Evolutionary conservation across 495 filamentous ascomycete species (phyloP).

Genomic region (Daldinia caldariorum): DNA sequence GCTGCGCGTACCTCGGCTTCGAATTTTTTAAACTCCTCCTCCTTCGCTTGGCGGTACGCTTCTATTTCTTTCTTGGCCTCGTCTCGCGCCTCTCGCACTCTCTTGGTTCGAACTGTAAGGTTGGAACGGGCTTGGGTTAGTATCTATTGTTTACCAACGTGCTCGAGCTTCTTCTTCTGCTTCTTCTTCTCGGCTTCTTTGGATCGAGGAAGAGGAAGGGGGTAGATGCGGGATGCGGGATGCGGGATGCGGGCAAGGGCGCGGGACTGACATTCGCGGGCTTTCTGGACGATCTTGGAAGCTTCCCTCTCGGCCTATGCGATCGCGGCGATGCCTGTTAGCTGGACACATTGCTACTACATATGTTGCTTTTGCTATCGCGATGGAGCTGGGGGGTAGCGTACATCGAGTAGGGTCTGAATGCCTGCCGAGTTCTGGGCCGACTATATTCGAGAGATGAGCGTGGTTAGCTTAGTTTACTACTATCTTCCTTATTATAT

Average conservation of each 20-base stretch:
- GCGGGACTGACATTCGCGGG: conserved; percentile 55
- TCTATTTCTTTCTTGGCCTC: conserved; percentile 99
- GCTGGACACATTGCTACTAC: conserved; percentile 4
- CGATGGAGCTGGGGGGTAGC: conserved; percentile 44
- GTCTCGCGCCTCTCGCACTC: conserved; percentile 91
- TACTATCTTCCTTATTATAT: not conserved
- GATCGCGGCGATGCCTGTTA: conserved; percentile 23
- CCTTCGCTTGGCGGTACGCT: conserved; percentile 88
- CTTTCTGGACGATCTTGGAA: conserved; percentile 97
- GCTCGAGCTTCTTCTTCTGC: not conserved
- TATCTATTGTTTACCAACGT: not conserved
- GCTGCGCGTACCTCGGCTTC: conserved; percentile 78
- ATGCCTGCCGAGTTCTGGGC: conserved; percentile 98
- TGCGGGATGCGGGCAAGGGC: too few species aligned
- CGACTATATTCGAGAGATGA: conserved; percentile 66
- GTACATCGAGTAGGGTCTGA: conserved; percentile 97
- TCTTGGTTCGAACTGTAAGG: conserved; percentile 86
- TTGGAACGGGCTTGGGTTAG: conserved; percentile 9
- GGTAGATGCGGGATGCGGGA: not conserved
- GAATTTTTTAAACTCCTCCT: conserved; percentile 94
- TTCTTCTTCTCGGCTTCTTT: not conserved
- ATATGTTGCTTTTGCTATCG: not conserved
- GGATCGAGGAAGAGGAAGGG: not conserved
- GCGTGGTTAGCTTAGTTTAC: conserved; percentile 35
- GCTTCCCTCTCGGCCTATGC: conserved; percentile 94